Base-by-base conservation (phyloP, 768 basidiomycete genomes). In the Kwoniella sp. region DNA sequence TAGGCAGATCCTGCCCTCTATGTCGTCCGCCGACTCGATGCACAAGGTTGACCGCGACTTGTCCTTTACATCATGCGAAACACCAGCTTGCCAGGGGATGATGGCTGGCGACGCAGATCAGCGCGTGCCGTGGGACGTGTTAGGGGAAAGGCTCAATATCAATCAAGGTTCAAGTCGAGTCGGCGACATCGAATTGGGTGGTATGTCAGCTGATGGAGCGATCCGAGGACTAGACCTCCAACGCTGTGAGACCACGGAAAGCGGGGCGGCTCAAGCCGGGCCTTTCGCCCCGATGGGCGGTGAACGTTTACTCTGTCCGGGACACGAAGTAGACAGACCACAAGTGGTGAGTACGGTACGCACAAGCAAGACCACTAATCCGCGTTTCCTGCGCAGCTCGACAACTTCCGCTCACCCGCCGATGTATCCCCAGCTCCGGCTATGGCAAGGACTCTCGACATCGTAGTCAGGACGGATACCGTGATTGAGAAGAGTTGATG, bases 131-230 rank as follows among this genome's bases (percentile, higher is more conserved):
- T 69, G 67, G 67, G 59, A 45, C 4, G 49, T 57, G 10, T 50
- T 69, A 17, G 57, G 59, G 15, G 64, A 69, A 25, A 53, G 62
- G 28, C 44, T 66, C 22, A 59, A 63, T 32, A 33, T 69, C 23
- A 36, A 39, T 22, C 42, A 37, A 25, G 34, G 23, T 10, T 8
- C 28, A 27, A 25, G 14, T 22, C n/a, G 22, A 10, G 10, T 60
- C 19, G 25, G 53, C 42, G 60, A 56, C 14, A 22, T 60, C 40
- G 50, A 49, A 33, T 46, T 53, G 42, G 23, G 46, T 8, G 48
- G 52, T 38, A 23, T 17, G 23, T 28, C 7, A 8, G 45, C 6
- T 15, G 45, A 11, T 19, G 48, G 42, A 15, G 51, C 25, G 22
- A 45, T 39, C 17, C 42, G 25, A 29, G 28, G 34, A 28, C 41